Evolutionary conservation across 2,329 filamentous ascomycete species (phyloP), one percentile per base, ranked within the genome.

Genomic region (Mollisia scopiformis): DNA sequence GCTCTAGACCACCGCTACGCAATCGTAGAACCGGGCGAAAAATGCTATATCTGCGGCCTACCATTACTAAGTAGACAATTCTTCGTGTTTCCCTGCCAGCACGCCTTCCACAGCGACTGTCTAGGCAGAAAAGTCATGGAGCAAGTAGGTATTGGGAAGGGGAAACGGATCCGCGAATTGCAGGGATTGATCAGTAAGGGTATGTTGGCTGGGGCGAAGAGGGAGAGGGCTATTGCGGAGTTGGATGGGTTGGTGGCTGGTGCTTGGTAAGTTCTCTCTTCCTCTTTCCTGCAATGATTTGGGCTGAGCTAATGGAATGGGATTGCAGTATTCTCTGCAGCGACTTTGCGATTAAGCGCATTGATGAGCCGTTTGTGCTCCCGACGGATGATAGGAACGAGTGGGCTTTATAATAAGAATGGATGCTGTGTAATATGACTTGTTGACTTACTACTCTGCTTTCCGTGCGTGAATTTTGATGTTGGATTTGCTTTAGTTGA

Each of bases 41-140:
- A 92, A 73, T 99, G 95, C 76, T 96, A 94, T 78, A 86, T 90
- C 2, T 99, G 95, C 72, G 86, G 88, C 0, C 77, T 98, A 58
- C 95, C 95, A 10, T 78, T 99, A 57, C 82, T 99, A 16, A 93
- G 91, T 72, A 80, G 93, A 57, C 93, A 97, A 71, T 99, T 99
- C 77, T 99, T 98, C 69, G 95, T 99, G 19, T 99, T 99, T 68
- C 95, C 95, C 0, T 99, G 95, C 75, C 95, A 99, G 79, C 95
- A 99, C 76, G 91, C 93, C 3, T 99, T 99, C 72, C 95, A 99
- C 75, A 94, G 91, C 43, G 95, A 99, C 74, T 99, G 95, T 74
- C 78, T 99, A 52, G 94, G 92, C 0, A 88, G 87, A 70, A 90
- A 90, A 72, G 92, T 98, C 0, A 83, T 97, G 56, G 91, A 94